Conservation (phyloP, 441 rosid species). For the Pelargonium cotyledonis region DNA sequence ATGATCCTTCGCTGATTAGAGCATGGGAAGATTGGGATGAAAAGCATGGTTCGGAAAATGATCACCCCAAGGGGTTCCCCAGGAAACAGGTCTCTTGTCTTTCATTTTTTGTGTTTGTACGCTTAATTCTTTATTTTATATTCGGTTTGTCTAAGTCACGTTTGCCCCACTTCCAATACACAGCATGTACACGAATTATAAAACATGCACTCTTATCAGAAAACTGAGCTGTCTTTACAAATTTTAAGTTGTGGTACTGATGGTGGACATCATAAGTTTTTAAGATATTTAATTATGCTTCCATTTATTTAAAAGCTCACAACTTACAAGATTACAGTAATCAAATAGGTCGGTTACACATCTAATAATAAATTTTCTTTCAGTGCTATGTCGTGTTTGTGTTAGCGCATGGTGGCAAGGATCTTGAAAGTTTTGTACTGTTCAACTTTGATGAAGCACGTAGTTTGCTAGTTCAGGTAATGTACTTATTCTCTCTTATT, state of each 20-base stretch:
- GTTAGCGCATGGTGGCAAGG: conserved; percentile 90
- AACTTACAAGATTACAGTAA: not conserved
- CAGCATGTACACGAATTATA: not conserved
- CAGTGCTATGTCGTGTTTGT: conserved; percentile 85
- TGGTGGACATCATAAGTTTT: not conserved
- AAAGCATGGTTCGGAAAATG: conserved; percentile 72
- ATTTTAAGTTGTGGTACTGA: not conserved
- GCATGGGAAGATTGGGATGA: conserved; percentile 99
- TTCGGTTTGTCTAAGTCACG: not conserved
- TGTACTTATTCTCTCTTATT: conserved; percentile 1
- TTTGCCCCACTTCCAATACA: not conserved
- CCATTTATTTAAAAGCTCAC: not conserved
- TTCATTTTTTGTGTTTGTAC: conserved; percentile 11
- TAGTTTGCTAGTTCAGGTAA: conserved; percentile 79
- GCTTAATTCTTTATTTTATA: not conserved
- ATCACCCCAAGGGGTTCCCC: conserved; percentile 74
- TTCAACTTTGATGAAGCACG: conserved; percentile 69
- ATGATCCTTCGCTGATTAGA: conserved; percentile 54
- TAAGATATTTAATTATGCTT: not conserved
- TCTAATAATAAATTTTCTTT: conserved; percentile 23
- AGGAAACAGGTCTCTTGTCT: conserved; percentile 60
- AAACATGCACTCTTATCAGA: not conserved
- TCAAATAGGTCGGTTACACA: not conserved
- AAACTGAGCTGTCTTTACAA: not conserved
- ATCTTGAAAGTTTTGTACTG: conserved; percentile 89